A percentile compares a stretch with the other conserved stretches of the same genome.
Conservation (phyloP, 129 eudicot species). For the Cynara cardunculus region DNA sequence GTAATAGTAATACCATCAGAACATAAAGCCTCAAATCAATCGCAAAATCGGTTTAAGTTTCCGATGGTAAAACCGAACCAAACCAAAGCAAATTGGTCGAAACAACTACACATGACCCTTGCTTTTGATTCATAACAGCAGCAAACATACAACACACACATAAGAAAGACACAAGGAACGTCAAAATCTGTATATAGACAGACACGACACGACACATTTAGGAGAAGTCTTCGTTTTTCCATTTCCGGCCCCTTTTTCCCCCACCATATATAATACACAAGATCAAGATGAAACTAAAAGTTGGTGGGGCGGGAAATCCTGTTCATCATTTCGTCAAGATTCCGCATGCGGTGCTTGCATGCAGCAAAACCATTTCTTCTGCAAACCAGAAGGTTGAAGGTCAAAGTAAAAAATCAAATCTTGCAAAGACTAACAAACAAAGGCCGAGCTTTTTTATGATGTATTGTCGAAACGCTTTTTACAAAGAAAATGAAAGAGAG, state of each 20-base stretch:
- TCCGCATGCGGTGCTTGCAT: slow-evolving; percentile 51
- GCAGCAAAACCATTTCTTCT: slow-evolving; percentile 84
- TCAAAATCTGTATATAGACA: slow-evolving; percentile 30
- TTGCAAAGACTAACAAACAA: not conserved
- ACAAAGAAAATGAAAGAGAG: too few species aligned
- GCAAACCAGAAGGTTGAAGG: slow-evolving; percentile 27
- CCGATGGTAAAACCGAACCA: slow-evolving; percentile 23
- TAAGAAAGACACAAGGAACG: slow-evolving; percentile 21
- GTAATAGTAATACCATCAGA: not conserved
- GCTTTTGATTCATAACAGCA: slow-evolving; percentile 17
- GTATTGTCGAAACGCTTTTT: too few species aligned
- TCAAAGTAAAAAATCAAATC: slow-evolving; percentile 8
- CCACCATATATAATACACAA: slow-evolving; percentile 28
- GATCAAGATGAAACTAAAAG: slow-evolving; percentile 12
- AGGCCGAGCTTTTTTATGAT: not conserved
- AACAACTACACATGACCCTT: slow-evolving; percentile 34
- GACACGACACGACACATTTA: slow-evolving; percentile 19
- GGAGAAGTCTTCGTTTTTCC: slow-evolving; percentile 24
- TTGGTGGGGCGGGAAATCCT: slow-evolving; percentile 8
- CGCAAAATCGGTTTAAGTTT: slow-evolving; percentile 5
- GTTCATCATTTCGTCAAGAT: slow-evolving; percentile 38
- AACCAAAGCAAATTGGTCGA: slow-evolving; percentile 2
- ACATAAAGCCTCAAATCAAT: slow-evolving; percentile 4
- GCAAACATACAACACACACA: slow-evolving; percentile 17
- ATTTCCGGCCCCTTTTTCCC: not conserved